These are phyloP conservation scores for Aspergillus arachidicola DNA, from an alignment of 2,329 filamentous ascomycete genomes.

Conservation along the genomic window DNA sequence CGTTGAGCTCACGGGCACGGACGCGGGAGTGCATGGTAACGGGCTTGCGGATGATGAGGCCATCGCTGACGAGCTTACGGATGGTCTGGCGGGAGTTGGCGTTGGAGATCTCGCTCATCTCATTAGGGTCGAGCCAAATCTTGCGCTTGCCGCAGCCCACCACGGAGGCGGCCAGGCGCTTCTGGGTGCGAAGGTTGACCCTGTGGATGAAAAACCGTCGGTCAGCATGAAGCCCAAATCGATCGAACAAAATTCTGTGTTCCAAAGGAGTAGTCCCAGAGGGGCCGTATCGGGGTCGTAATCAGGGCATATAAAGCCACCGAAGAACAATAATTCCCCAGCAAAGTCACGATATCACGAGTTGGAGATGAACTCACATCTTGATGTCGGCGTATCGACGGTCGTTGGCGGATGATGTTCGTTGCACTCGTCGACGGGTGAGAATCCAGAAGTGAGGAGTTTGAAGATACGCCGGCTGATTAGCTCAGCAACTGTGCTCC, in stretches of 20 bases:
- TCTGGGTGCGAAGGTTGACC: conserved; percentile 99
- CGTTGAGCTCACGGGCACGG: conserved; percentile 92
- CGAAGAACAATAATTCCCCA: conserved; percentile 23
- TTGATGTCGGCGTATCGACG: conserved; percentile 50
- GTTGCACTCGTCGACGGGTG: conserved; percentile 41
- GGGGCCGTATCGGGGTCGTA: conserved; percentile 9
- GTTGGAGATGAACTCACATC: conserved; percentile 45
- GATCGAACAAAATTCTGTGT: conserved; percentile 13
- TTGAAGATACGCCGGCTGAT: conserved; percentile 41
- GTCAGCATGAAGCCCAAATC: conserved; percentile 34
- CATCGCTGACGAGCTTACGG: conserved; percentile 99
- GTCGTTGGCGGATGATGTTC: conserved; percentile 50
- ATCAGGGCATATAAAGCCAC: conserved; percentile 20
- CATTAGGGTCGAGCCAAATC: conserved; percentile 99
- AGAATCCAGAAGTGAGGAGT: conserved; percentile 44
- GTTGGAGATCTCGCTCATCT: conserved; percentile 99
- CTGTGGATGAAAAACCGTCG: conserved; percentile 54
- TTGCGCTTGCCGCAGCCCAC: conserved; percentile 99
- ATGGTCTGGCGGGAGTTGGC: conserved; percentile 99
- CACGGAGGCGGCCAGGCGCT: conserved; percentile 98
- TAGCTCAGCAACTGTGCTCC: conserved; percentile 42
- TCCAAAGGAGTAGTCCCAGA: conserved; percentile 7
- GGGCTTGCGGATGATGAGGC: conserved; percentile 99
- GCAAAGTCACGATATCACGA: conserved; percentile 16
- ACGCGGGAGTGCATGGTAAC: conserved; percentile 99